Base-by-base conservation (phyloP, 208 protist genomes). In the Porcisia deanei region DNA sequence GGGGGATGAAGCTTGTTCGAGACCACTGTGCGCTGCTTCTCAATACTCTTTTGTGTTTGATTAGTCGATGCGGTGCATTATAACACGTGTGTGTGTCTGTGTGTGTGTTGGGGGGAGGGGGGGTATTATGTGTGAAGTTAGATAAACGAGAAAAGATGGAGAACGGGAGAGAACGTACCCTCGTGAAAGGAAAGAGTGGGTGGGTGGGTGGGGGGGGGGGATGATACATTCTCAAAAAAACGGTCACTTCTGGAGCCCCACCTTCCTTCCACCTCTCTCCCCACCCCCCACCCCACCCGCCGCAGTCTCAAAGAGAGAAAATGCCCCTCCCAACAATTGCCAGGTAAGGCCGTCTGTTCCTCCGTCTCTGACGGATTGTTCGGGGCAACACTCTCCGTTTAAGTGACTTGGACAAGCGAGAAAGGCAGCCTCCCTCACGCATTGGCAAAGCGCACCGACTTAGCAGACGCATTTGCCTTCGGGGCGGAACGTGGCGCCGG, bases 401-500 rank as follows among this genome's bases (percentile, higher is more conserved):
- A 8, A 16, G 39, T 16, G 39, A 9, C 0, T 1, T 45, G 20
- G 12, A 10, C 34, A 66, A 43, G 34, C 22, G 12, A 25, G 39
- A 18, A 7, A 47, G 61, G 20, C 20, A 18, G 34, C 60, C 39
- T 47, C 39, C 0, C 47, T 63, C 68, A 80, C 58, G 34, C 57
- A n/a, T 77, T 70, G 16, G 83, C 83, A 75, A 95, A 95, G 37
- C 76, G 87, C 52, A 95, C 88, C 12, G 77, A 82, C 87, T 95
- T 95, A 14, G 69, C 70, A 5, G 75, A 25, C 20, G 71, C 52
- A 1, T 59, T 55, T 3, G 72, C 60, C 64, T 60, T 69, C 59
- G 60, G 25, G 65, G 61, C 18, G 39, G 70, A 5, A 25, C 75
- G 57, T 37, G 67, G 60, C n/a, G 59, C 12, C 52, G 58, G 54